These are phyloP conservation scores for Pyrus communis DNA, from an alignment of 306 rosid species.

Conservation along the genomic window DNA sequence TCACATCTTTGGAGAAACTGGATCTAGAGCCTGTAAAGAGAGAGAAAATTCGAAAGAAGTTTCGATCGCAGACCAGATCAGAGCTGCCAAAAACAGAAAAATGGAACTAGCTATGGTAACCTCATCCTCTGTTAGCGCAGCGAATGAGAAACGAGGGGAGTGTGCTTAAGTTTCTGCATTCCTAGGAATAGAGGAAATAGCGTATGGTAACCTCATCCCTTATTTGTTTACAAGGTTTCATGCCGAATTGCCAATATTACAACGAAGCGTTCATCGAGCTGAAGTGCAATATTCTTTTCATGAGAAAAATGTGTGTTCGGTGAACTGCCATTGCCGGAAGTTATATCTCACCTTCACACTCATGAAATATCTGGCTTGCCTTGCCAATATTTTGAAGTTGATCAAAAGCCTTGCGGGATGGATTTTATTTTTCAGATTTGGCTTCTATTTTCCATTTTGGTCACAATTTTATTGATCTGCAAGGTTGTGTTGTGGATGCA, in stretches of 20 bases:
- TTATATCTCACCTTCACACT: not conserved
- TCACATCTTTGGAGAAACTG: slow-evolving; percentile 39
- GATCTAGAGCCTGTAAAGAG: slow-evolving; percentile 67
- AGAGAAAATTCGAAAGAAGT: slow-evolving; percentile 44
- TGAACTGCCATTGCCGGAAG: not conserved
- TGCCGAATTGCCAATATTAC: not conserved
- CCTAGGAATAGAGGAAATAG: slow-evolving; percentile 12
- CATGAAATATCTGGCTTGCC: too few relatives aligned
- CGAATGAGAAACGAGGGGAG: not conserved
- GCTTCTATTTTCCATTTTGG: too few relatives aligned
- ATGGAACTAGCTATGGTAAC: slow-evolving; percentile 26
- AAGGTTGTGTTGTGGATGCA: too few relatives aligned
- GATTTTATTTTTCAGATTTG: too few relatives aligned
- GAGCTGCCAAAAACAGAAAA: slow-evolving; percentile 52
- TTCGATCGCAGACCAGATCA: slow-evolving; percentile 49
- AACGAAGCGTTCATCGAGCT: not conserved
- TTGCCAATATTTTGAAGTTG: too few relatives aligned
- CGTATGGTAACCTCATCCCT: not conserved
- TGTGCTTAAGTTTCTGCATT: slow-evolving; percentile 9
- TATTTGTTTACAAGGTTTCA: not conserved
- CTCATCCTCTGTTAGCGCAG: slow-evolving; percentile 13
- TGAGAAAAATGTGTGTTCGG: not conserved
- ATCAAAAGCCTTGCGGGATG: not conserved
- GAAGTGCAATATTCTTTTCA: not conserved
- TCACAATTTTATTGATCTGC: too few relatives aligned